Base-by-base conservation (phyloP, 2,329 filamentous ascomycete genomes). In the Alternaria infectoria region DNA sequence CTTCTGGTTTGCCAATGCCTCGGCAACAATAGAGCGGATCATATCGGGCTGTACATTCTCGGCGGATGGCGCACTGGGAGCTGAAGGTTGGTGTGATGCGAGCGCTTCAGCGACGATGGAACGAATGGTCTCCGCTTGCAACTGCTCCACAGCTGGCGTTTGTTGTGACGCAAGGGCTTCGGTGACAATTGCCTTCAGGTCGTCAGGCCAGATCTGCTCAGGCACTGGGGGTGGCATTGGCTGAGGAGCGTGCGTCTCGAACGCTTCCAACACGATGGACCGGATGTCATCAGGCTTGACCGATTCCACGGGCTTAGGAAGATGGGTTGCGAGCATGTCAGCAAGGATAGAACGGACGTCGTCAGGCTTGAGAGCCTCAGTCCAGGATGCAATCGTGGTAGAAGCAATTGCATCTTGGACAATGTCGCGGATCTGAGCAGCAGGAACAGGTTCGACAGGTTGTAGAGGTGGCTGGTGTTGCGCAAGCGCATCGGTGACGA, bases 341-440 rank as follows among this genome's bases (percentile, higher is more conserved):
- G 67, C 63, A 21, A 76, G 67, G 36, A 75, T 70, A 10, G 72
- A 69, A 40, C 70, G 72, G 19, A 76, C 70, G 30, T 76, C 72
- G 55, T 77, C 74, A 21, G 74, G 61, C 47, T 70, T 74, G 62
- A 78, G 57, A 21, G 72, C 46, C 28, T 74, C 72, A 36, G 59
- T 69, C 69, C 23, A 65, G 63, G 36, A 40, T 32, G 47, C 26
- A 64, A 77, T 57, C 54, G 84, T 75, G 55, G 80, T 82, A 36
- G 82, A 77, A 26, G 81, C 78, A 30, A 97, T 81, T 1, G 90
- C 91, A 71, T 92, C 88, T n/a, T 93, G 79, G 4, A 86, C 79
- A 40, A 83, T 83, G 19, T 75, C 74, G 64, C 83, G 83, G 69
- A 98, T 93, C 77, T 96, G 92, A 60, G 97, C 93, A 70, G 93